Conservation (phyloP, 1,139 yeast species). For the Taphrina sp. region DNA sequence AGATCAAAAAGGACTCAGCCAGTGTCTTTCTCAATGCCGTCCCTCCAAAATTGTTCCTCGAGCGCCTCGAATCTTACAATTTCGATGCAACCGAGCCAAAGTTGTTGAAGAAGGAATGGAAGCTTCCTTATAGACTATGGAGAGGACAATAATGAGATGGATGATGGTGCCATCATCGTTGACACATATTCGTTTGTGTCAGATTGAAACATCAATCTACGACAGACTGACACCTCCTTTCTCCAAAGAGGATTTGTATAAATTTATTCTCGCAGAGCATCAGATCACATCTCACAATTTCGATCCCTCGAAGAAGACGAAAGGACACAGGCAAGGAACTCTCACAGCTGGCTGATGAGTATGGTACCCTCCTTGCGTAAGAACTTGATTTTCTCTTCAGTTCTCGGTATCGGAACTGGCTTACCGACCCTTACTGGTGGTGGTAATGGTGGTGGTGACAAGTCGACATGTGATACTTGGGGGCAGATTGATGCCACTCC, state of each 20-base stretch:
- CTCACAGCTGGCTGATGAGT: neutral
- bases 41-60: slow-evolving; percentile 64
- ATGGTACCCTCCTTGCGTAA: neutral
- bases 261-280: neutral
- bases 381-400: neutral
- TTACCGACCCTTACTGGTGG: no score
- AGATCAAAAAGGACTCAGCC: slow-evolving; percentile 41
- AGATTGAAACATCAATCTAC: neutral
- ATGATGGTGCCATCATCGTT: neutral
- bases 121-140: slow-evolving; percentile 64
- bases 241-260: neutral
- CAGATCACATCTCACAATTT: neutral
- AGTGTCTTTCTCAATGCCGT: slow-evolving; percentile 56
- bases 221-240: neutral
- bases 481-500: neutral
- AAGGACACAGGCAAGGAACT: neutral
- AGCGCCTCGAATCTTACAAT: slow-evolving; percentile 59
- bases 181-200: neutral
- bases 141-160: slow-evolving; percentile 3
- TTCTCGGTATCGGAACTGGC: no score
- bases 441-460: neutral
- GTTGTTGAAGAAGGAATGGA: slow-evolving; percentile 63
- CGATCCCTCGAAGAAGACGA: neutral
- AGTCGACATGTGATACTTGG: neutral
- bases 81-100: slow-evolving; percentile 59